Evolutionary conservation across 805 yeast species (phyloP).

Genomic region (Saccharomyces paradoxus): DNA sequence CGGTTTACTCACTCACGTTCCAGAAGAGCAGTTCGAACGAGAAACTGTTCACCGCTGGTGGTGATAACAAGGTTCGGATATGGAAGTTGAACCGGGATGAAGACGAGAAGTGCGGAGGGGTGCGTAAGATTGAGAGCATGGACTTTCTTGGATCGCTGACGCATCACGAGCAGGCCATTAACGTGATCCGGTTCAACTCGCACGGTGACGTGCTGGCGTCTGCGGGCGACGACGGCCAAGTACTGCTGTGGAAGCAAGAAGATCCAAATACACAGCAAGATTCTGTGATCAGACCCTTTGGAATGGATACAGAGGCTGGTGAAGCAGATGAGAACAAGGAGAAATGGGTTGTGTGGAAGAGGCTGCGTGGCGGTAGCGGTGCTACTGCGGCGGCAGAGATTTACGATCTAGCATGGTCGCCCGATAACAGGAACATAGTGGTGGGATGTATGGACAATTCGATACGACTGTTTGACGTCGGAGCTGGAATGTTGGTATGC

Average conservation of each 20-base stretch:
- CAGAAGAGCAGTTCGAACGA: slow-evolving; percentile 37
- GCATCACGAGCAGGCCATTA: slow-evolving; percentile 92
- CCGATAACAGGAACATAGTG: slow-evolving; percentile 65
- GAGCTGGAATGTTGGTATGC: slow-evolving; percentile 37
- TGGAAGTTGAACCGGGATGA: slow-evolving; percentile 33
- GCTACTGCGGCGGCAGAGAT: slow-evolving; percentile 65
- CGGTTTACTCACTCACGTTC: slow-evolving; percentile 60
- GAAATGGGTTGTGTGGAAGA: slow-evolving; percentile 50
- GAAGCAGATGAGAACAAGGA: slow-evolving; percentile 48
- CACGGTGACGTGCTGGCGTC: slow-evolving; percentile 67
- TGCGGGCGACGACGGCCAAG: slow-evolving; percentile 92
- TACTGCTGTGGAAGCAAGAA: slow-evolving; percentile 67
- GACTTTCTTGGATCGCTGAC: slow-evolving; percentile 73
- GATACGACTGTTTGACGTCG: slow-evolving; percentile 56
- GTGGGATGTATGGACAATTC: slow-evolving; percentile 89
- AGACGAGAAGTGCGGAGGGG: slow-evolving; percentile 11
- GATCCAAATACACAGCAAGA: slow-evolving; percentile 50
- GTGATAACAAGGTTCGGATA: slow-evolving; percentile 80
- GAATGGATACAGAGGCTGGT: slow-evolving; percentile 16
- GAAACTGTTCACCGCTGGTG: slow-evolving; percentile 85
- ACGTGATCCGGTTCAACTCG: slow-evolving; percentile 72
- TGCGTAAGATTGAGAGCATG: slow-evolving; percentile 36
- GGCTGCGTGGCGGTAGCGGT: slow-evolving; percentile 38
- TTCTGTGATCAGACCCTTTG: slow-evolving; percentile 32
- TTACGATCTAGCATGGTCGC: slow-evolving; percentile 91